Conservation (phyloP, 257 asterid genomes). For the Lycium ferocissimum region DNA sequence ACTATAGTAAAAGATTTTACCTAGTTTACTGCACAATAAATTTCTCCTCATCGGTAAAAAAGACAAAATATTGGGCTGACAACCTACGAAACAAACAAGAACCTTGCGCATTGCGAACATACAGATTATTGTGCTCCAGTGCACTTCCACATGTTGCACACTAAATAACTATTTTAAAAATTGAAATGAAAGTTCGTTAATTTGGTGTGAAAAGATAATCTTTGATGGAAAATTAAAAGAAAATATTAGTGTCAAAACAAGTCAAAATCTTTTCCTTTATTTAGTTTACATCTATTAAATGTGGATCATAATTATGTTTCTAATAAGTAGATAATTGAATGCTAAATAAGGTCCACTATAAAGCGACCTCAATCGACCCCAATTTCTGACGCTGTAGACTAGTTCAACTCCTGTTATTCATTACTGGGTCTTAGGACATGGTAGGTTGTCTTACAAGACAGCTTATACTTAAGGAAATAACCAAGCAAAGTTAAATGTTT, state of each 20-base stretch:
- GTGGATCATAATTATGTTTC: neutral
- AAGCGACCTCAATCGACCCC: neutral
- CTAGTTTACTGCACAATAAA: constrained; percentile 28
- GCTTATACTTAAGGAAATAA: neutral
- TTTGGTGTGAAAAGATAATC: neutral
- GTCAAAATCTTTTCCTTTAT: neutral
- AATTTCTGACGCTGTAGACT: neutral
- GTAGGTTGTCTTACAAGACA: constrained; percentile 23
- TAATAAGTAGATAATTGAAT: neutral
- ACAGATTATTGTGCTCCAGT: neutral
- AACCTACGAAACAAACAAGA: constrained; percentile 35
- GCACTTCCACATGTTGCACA: neutral
- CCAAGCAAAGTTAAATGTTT: neutral
- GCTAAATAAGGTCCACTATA: neutral
- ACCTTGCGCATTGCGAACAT: constrained; percentile 19
- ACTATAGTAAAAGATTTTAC: constrained; percentile 2
- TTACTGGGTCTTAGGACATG: neutral
- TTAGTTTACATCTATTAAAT: neutral
- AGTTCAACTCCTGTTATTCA: neutral
- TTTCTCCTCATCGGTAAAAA: neutral
- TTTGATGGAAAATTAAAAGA: neutral
- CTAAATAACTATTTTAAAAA: neutral
- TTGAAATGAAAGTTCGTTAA: constrained; percentile 4
- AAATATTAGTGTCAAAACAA: neutral
- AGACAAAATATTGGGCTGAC: constrained; percentile 14